Base-by-base conservation (phyloP, 139 green algal species). In the Zygnema cylindricum region DNA sequence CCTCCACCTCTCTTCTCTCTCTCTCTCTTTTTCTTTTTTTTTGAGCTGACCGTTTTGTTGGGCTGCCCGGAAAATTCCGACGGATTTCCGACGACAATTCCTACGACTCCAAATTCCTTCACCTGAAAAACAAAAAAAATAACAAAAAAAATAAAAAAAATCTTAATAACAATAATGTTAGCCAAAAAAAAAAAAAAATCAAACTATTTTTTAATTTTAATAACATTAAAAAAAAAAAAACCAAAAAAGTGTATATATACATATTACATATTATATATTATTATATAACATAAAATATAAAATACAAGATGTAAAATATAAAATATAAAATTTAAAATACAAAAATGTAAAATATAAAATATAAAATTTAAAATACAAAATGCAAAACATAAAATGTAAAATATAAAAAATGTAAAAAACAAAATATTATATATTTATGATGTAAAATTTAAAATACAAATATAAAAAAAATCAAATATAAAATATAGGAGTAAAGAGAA, bases 361-460 rank as follows among this genome's bases (percentile, higher is more conserved):
- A n/a, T n/a, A n/a, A n/a, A n/a, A n/a, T n/a, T n/a, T n/a, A n/a
- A n/a, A n/a, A n/a, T n/a, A n/a, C n/a, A n/a, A n/a, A n/a, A n/a
- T n/a, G n/a, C n/a, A n/a, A n/a, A n/a, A n/a, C n/a, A n/a, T n/a
- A n/a, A n/a, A n/a, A n/a, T n/a, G n/a, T n/a, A n/a, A n/a, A n/a
- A n/a, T n/a, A n/a, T n/a, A n/a, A n/a, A n/a, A n/a, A n/a, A n/a
- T n/a, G n/a, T n/a, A n/a, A 63, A 63, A 63, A 63, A 63, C 7
- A 63, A 63, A 63, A 63, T 63, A 25, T 63, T 63, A 25, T 63
- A 25, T 63, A 25, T 63, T 63, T 63, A 25, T 63, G 7, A 11
- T 55, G n/a, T 35, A 36, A 36, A 55, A 33, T 83, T 83, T 76
- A 33, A 33, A 85, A 55, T 22, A 85, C 21, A 85, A 55, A 36